Percentiles rank a stretch among this genome's conserved stretches.
These are phyloP conservation scores for Graphilbum ipis-grandicollis DNA, from an alignment of 2,329 filamentous ascomycete species.

Conservation along the genomic window DNA sequence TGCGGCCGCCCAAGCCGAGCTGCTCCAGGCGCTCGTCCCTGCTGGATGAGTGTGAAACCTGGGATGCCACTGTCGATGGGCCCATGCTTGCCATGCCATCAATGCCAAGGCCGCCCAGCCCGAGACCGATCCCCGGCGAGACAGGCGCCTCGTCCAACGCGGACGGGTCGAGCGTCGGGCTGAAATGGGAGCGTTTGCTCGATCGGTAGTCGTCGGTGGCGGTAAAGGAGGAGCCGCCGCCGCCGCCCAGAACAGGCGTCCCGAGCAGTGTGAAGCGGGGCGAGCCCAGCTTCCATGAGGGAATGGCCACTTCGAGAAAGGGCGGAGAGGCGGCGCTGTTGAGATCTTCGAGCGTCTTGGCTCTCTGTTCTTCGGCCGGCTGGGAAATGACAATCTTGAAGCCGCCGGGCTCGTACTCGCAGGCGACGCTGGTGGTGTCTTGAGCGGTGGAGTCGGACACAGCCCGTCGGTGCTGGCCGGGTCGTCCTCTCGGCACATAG, in stretches of 20 bases:
- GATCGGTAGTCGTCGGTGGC: constrained; percentile 56
- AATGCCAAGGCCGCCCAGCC: too few species aligned
- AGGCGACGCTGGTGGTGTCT: constrained; percentile 36
- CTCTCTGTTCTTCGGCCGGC: constrained; percentile 38
- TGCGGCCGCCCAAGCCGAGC: neutral
- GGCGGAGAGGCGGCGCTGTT: constrained; percentile 33
- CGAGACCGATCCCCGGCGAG: too few species aligned
- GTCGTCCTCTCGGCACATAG: neutral
- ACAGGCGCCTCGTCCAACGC: constrained; percentile 15
- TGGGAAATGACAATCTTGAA: constrained; percentile 71
- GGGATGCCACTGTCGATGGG: too few species aligned
- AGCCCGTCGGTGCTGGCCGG: constrained; percentile 36
- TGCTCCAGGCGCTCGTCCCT: neutral
- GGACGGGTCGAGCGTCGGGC: constrained; percentile 15
- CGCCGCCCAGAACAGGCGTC: constrained; percentile 61
- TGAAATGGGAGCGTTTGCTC: constrained; percentile 26
- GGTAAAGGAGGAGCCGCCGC: constrained; percentile 65
- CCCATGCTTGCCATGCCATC: too few species aligned
- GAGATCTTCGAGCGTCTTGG: constrained; percentile 45
- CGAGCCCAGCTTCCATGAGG: constrained; percentile 67
- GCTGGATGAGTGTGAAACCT: neutral
- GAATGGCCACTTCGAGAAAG: constrained; percentile 55
- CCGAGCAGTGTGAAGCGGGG: constrained; percentile 64
- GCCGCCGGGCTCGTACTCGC: constrained; percentile 43
- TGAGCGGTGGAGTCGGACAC: constrained; percentile 64